These are phyloP conservation scores for Babesia bovis DNA, from an alignment of 169 alveolate genomes.

Conservation along the genomic window DNA sequence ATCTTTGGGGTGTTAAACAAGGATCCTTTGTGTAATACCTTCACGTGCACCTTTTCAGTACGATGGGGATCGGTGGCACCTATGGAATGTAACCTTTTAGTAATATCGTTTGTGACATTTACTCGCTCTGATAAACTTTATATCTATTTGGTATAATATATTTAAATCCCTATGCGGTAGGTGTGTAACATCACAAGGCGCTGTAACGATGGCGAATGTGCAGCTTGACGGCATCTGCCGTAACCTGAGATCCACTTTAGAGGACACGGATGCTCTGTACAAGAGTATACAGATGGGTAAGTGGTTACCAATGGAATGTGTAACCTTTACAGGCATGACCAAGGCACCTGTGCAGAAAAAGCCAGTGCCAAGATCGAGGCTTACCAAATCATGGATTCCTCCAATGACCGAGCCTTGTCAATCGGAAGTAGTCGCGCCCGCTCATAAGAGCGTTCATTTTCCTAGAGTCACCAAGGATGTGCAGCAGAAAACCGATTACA, in stretches of 20 bases:
- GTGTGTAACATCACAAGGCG: background rate
- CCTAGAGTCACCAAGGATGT: background rate
- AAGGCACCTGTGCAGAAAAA: background rate
- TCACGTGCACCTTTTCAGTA: slow-evolving; percentile 13
- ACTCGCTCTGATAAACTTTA: background rate
- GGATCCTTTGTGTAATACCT: slow-evolving; percentile 45
- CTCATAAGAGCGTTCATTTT: background rate
- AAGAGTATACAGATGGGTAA: slow-evolving; percentile 19
- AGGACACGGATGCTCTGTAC: slow-evolving; percentile 34
- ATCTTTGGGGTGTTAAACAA: slow-evolving; percentile 73
- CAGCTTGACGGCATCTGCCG: slow-evolving; percentile 39
- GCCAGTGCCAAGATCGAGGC: background rate
- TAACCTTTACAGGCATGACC: background rate
- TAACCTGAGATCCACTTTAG: slow-evolving; percentile 12
- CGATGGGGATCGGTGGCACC: slow-evolving; percentile 24
- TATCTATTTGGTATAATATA: background rate
- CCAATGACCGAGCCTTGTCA: slow-evolving; percentile 8
- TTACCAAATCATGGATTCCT: background rate
- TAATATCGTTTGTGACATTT: background rate
- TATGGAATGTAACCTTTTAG: no score
- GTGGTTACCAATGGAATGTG: background rate
- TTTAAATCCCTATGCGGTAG: background rate
- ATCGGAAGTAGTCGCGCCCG: background rate
- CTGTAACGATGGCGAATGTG: slow-evolving; percentile 13
- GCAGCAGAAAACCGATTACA: slow-evolving; percentile 12